Evolutionary conservation across 1,284 basidiomycete genomes (phyloP), one percentile per base, ranked within the genome.

Genomic region (Rhodofomes roseus): DNA sequence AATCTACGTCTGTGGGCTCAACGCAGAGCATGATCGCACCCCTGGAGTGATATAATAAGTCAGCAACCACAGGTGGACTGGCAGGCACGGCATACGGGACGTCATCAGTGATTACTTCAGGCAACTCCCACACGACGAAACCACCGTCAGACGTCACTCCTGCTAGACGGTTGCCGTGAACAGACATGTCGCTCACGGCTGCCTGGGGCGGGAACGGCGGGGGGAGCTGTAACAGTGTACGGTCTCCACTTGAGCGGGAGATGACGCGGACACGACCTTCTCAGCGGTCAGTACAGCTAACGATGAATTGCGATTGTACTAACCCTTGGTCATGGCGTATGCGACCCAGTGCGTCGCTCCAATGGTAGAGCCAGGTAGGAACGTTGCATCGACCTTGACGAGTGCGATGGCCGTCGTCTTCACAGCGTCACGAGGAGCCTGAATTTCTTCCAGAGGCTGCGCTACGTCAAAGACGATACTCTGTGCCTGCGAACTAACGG

Each of bases 321-420:
- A 59, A 84, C 88, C 90, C 75, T 87, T 86, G n/a, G 88, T 92
- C 92, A 93, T 93, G 22, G 89, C 90, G 68, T 93, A 93, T 14
- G 91, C 90, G 61, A 93, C 91, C 89, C 90, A 93, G 67, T 90
- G 87, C 6, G 90, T 92, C 11, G 90, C 90, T 11, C 90, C 91
- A 58, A 93, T 93, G 31, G 91, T 93, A 12, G 88, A 87, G 9
- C 91, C 91, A 55, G 88, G 88, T 55, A 91, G 75, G 76, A 92
- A 93, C 25, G 88, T 82, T 14, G 89, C 77, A 63, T 92, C 91
- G 64, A 93, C 89, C 71, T 86, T 89, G 67, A 93, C 89, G 44
- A 92, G 79, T 20, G 91, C 90, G 60, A 93, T 93, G 5, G 91
- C 88, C 0, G 90, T 92, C 16, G 87, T 89, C 70, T 90, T 90